Conservation (phyloP, 345 rosid genomes). For the Moringa oleifera region DNA sequence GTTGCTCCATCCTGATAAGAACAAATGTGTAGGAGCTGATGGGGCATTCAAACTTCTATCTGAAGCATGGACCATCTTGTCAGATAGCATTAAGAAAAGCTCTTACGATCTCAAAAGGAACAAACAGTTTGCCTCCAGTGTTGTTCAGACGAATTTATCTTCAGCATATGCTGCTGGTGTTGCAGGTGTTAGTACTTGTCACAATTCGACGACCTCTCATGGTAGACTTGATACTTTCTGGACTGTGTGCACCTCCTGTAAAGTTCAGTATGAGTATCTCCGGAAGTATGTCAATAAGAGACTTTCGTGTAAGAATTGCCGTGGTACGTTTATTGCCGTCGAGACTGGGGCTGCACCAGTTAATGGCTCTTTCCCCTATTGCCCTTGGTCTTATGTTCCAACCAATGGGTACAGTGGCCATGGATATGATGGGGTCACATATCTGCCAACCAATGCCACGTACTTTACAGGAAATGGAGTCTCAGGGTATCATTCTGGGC, state of each 20-base stretch:
- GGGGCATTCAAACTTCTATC: conserved; percentile 95
- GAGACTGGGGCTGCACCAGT: conserved; percentile 85
- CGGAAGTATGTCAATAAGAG: conserved; percentile 93
- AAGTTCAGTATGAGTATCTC: conserved; percentile 95
- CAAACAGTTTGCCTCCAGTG: conserved; percentile 53
- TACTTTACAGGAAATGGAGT: conserved; percentile 50
- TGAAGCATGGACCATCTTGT: conserved; percentile 85
- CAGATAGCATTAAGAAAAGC: conserved; percentile 61
- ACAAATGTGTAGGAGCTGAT: conserved; percentile 83
- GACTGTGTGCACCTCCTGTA: conserved; percentile 98
- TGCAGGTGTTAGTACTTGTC: conserved; percentile 38
- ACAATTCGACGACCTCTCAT: conserved; percentile 43
- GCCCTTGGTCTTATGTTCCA: conserved; percentile 47
- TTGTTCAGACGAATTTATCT: conserved; percentile 21
- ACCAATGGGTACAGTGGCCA: conserved; percentile 58
- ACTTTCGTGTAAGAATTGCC: conserved; percentile 98
- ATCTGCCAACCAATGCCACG: conserved; percentile 62
- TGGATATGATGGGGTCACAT: conserved; percentile 59
- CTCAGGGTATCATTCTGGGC: conserved; percentile 65
- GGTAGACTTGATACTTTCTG: conserved; percentile 84
- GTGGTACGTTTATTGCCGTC: conserved; percentile 81
- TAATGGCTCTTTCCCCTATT: conserved; percentile 69
- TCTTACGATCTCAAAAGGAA: conserved; percentile 52
- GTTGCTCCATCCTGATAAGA: conserved; percentile 92
- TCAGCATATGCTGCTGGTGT: conserved; percentile 48